Percentiles rank a stretch among this genome's conserved stretches.
These are phyloP conservation scores for Aspergillus glaucus DNA, from an alignment of 2,329 filamentous ascomycete genomes.

Conservation along the genomic window DNA sequence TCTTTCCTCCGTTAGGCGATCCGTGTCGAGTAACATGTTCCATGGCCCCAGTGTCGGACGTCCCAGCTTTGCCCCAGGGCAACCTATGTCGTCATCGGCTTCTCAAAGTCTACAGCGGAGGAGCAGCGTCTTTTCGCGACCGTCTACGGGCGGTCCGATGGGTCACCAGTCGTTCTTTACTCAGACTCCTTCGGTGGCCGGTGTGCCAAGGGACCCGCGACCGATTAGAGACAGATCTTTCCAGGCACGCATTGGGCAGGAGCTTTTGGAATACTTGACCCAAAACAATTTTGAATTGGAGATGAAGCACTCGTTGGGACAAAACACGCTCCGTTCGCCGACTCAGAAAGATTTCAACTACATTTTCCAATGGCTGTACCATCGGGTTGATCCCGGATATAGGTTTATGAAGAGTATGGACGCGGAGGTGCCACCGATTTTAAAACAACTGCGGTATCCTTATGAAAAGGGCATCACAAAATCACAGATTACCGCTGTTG, in stretches of 20 bases:
- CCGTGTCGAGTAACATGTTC: constrained; percentile 63
- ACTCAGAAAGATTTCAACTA: constrained; percentile 97
- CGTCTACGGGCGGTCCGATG: constrained; percentile 61
- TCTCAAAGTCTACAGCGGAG: constrained; percentile 53
- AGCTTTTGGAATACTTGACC: constrained; percentile 84
- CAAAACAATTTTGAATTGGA: constrained; percentile 96
- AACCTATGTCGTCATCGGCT: constrained; percentile 48
- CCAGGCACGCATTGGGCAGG: constrained; percentile 76
- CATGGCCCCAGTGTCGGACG: constrained; percentile 51
- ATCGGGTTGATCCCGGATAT: constrained; percentile 89
- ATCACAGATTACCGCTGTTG: constrained; percentile 88
- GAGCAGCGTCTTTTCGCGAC: constrained; percentile 79
- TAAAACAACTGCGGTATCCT: constrained; percentile 91
- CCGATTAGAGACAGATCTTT: constrained; percentile 75
- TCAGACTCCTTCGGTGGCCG: constrained; percentile 72
- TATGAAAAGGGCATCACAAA: constrained; percentile 96
- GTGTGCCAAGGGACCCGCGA: constrained; percentile 78
- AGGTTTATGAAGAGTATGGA: constrained; percentile 92
- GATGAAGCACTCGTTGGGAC: constrained; percentile 88
- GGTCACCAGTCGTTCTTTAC: constrained; percentile 92
- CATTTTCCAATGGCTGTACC: constrained; percentile 98
- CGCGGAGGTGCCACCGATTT: constrained; percentile 82
- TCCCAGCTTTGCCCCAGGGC: constrained; percentile 63
- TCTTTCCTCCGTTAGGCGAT: constrained; percentile 76
- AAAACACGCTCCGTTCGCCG: constrained; percentile 85